Percentiles rank a stretch among this genome's conserved stretches.
Evolutionary conservation across 306 rosid species (phyloP).

Genomic region (Corylus avellana): DNA sequence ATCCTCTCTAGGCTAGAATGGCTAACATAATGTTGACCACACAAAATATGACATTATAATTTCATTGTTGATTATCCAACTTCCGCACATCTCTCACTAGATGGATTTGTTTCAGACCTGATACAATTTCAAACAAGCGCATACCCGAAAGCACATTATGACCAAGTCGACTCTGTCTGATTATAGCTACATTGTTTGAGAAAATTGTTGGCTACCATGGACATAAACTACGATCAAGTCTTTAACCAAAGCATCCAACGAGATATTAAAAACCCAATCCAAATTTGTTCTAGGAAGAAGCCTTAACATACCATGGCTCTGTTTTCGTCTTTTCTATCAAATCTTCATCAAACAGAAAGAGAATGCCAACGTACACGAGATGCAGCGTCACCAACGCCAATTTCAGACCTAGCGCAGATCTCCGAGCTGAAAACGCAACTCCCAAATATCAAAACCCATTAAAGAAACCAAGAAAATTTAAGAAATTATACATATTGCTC

Average conservation of each 20-base stretch:
- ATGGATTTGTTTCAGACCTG: background rate
- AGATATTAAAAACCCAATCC: background rate
- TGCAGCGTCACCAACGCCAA: constrained; percentile 69
- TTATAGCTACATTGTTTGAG: background rate
- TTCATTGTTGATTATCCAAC: background rate
- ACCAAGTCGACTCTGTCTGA: background rate
- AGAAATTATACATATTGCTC: background rate
- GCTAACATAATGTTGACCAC: background rate
- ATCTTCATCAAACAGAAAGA: constrained; percentile 72
- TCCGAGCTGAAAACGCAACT: constrained; percentile 61
- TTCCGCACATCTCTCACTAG: background rate
- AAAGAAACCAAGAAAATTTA: background rate
- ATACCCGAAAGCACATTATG: background rate
- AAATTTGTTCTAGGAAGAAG: background rate
- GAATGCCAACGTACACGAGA: constrained; percentile 60
- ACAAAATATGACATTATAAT: background rate
- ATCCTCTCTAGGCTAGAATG: background rate
- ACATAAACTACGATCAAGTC: background rate
- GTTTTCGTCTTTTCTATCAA: constrained; percentile 68
- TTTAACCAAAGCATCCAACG: background rate
- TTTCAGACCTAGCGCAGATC: constrained; percentile 78
- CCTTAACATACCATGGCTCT: constrained; percentile 69
- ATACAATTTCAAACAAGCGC: background rate
- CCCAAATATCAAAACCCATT: constrained; percentile 18
- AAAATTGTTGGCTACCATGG: background rate